Conservation (phyloP, 2,329 filamentous ascomycete species). For the Stagonosporopsis cucurbitacearum region DNA sequence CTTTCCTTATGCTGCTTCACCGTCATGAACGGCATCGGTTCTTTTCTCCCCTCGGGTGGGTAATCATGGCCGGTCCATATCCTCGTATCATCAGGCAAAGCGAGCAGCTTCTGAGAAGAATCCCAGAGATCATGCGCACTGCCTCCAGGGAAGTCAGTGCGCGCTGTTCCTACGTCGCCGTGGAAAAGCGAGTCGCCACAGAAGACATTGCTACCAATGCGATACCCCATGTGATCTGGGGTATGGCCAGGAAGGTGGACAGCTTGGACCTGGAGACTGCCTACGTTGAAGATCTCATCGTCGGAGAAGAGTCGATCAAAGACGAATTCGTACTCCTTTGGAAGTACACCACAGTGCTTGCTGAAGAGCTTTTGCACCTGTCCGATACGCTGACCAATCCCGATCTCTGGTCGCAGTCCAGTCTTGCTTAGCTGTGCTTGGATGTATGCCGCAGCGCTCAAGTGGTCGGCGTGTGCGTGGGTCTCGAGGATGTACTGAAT, state of each 20-base stretch:
- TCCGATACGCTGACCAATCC: conserved; percentile 63
- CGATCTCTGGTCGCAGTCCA: conserved; percentile 49
- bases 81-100: conserved; percentile 35
- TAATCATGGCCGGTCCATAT: conserved; percentile 50
- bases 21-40: conserved; percentile 42
- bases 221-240: conserved; percentile 66
- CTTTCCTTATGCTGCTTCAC: conserved; percentile 43
- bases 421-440: conserved; percentile 50
- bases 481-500: conserved; percentile 66
- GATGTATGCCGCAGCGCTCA: conserved; percentile 66
- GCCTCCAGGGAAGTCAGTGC: conserved; percentile 48
- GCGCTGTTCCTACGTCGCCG: conserved; percentile 42
- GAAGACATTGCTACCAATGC: conserved; percentile 55
- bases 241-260: conserved; percentile 67
- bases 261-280: conserved; percentile 53
- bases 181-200: conserved; percentile 48
- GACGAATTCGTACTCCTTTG: conserved; percentile 52
- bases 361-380: conserved; percentile 61
- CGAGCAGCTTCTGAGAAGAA: conserved; percentile 38
- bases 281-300: conserved; percentile 61
- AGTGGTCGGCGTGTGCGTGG: conserved; percentile 66
- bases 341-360: conserved; percentile 55
- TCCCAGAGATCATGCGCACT: conserved; percentile 34
- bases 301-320: conserved; percentile 64
- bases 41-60: conserved; percentile 27